Conservation (phyloP, 768 basidiomycete species). For the Pulveroboletus ravenelii region DNA sequence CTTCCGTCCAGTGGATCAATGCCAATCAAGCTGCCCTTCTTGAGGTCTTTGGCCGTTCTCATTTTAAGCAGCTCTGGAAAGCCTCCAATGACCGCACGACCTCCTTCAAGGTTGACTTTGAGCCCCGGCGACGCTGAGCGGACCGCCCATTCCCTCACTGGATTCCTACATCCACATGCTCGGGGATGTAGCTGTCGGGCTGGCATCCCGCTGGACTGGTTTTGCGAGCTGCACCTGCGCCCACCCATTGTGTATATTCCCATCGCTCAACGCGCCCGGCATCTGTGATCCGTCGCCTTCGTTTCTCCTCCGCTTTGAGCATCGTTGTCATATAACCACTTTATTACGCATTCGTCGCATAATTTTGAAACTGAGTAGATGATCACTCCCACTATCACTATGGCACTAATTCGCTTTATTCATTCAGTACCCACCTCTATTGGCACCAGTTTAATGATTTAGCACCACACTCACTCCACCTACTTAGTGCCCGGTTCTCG, state of each 20-base stretch:
- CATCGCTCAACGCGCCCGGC: conserved; percentile 18
- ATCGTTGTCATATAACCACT: conserved; percentile 39
- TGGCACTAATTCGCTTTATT: conserved; percentile 31
- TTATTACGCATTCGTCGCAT: conserved; percentile 33
- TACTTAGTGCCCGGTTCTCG: conserved; percentile 15
- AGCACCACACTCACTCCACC: conserved; percentile 23
- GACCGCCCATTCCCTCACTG: conserved; percentile 6
- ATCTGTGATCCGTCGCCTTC: conserved; percentile 27
- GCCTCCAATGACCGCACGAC: conserved; percentile 68
- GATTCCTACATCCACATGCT: conserved; percentile 5
- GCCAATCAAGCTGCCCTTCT: conserved; percentile 61
- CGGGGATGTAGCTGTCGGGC: conserved; percentile 11
- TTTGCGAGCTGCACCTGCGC: conserved; percentile 4
- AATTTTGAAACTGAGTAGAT: conserved; percentile 31
- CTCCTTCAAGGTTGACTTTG: conserved; percentile 70
- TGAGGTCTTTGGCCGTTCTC: conserved; percentile 69
- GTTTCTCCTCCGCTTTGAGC: conserved; percentile 20
- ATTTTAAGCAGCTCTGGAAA: conserved; percentile 66
- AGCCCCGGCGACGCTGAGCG: conserved; percentile 38
- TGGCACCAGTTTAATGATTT: conserved; percentile 28
- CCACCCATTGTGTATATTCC: conserved; percentile 14
- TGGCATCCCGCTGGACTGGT: conserved; percentile 12
- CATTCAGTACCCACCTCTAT: conserved; percentile 22
- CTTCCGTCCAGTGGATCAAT: conserved; percentile 72
- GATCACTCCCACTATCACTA: conserved; percentile 24